Evolutionary conservation across 2,329 filamentous ascomycete genomes (phyloP).

Genomic region (Curvularia verruculosa): DNA sequence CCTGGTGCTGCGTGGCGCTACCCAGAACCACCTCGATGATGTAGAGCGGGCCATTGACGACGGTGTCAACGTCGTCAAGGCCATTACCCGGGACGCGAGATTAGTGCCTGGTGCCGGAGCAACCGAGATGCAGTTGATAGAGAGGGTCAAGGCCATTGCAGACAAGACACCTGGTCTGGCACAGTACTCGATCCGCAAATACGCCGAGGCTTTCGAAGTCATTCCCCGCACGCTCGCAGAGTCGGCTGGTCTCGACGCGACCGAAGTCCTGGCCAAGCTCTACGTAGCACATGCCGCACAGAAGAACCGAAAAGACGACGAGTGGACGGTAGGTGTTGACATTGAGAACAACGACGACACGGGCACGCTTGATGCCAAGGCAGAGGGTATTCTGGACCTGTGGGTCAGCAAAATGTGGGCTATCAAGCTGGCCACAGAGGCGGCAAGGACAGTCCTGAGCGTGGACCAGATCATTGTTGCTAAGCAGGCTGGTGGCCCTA

Average conservation of each 20-base stretch:
- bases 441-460: constrained; percentile 88
- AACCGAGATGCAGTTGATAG: constrained; percentile 90
- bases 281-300: constrained; percentile 85
- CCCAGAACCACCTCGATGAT: constrained; percentile 97
- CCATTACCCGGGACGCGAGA: constrained; percentile 89
- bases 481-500: constrained; percentile 93
- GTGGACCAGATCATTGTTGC: constrained; percentile 99
- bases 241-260: constrained; percentile 93
- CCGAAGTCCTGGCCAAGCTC: constrained; percentile 89
- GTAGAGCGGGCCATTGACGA: constrained; percentile 97
- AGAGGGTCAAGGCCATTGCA: constrained; percentile 86
- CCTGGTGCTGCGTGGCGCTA: constrained; percentile 90
- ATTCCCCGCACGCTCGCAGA: constrained; percentile 93
- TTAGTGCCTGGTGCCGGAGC: constrained; percentile 94
- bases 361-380: constrained; percentile 83
- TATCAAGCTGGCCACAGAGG: constrained; percentile 94
- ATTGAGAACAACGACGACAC: constrained; percentile 84
- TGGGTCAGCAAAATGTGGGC: constrained; percentile 94
- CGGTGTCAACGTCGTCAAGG: constrained; percentile 98
- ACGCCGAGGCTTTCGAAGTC: constrained; percentile 95
- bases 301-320: constrained; percentile 63
- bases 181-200: constrained; percentile 98
- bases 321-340: constrained; percentile 93
- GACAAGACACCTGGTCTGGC: constrained; percentile 92
- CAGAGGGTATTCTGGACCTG: constrained; percentile 89